Evolutionary conservation across 495 filamentous ascomycete species (phyloP), one percentile per base, ranked within the genome.

Genomic region (Alectoria sarmentosa): DNA sequence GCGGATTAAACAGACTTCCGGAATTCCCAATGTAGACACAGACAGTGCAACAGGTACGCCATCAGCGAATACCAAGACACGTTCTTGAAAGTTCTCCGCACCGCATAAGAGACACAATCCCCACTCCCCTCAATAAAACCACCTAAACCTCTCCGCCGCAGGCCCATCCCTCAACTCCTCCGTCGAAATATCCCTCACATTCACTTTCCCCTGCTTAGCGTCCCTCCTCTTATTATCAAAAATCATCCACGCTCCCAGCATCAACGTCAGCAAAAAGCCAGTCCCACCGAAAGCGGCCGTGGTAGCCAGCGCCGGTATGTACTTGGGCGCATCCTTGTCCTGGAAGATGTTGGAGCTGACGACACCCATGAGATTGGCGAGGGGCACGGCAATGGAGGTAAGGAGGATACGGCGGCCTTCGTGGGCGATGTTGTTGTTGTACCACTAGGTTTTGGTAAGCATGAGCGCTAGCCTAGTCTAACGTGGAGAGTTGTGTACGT

Each of bases 341-440:
- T 82, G 83, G 77, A 93, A 93, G 67, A 90, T 86, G 68, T 92
- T 90, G 60, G 81, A 85, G 19, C 79, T 78, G 3, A 92, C 88
- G 6, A 93, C 72, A 21, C 89, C 89, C 89, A 91, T 91, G n/a
- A 91, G 75, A 57, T 92, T 92, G 4, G 89, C 89, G 11, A 90
- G 72, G 0, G 89, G 89, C 0, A 92, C 89, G 5, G 86, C 88
- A 41, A 92, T 79, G 61, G 85, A 87, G 0, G 88, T 91, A 28
- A 91, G 74, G 0, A 86, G 78, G 13, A 91, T 81, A 32, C 90
- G 85, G 28, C 83, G 82, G 54, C 86, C 84, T 74, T 92, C 90
- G 67, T 91, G 82, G 2, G 88, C 87, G 23, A 88, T 81, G 64
- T 93, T 93, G 76, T 93, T 93, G 71, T 89, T 90, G 71, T 89